Percentiles rank a stretch among this genome's conserved stretches.
phyloP scores from a whole-genome alignment of 179 eudicot genomes.

The Spergularia azorica region DNA sequence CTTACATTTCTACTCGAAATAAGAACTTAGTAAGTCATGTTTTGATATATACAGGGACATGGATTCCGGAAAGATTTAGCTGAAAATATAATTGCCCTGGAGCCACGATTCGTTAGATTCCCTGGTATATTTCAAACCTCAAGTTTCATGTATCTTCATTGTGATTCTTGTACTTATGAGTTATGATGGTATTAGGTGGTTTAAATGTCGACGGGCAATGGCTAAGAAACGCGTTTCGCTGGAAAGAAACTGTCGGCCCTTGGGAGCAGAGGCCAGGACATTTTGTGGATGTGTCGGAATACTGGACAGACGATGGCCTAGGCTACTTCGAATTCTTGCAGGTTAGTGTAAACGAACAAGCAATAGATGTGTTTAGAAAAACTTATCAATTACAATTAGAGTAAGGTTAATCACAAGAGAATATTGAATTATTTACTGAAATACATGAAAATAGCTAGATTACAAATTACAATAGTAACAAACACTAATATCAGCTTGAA shows the following conservation, averaged over 20 bases:
- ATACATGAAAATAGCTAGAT: no score
- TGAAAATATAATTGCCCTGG: slow-evolving; percentile 51
- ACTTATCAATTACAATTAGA: not conserved
- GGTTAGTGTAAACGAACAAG: slow-evolving; percentile 33
- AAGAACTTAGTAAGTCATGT: not conserved
- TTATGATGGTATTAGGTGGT: slow-evolving; percentile 30
- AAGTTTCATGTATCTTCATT: not conserved
- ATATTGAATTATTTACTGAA: not conserved
- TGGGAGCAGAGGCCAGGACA: slow-evolving; percentile 81
- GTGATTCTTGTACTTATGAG: not conserved
- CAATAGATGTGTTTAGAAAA: not conserved
- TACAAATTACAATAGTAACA: no score
- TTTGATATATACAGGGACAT: slow-evolving; percentile 47
- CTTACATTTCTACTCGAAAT: no score
- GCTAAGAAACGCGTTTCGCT: slow-evolving; percentile 63
- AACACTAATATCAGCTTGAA: no score
- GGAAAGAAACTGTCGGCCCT: slow-evolving; percentile 67
- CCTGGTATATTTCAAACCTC: slow-evolving; percentile 43
- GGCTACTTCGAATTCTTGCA: slow-evolving; percentile 73
- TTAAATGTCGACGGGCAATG: slow-evolving; percentile 70
- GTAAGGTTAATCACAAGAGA: not conserved
- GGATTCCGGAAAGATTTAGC: slow-evolving; percentile 65
- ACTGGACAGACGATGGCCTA: slow-evolving; percentile 83
- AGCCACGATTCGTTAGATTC: slow-evolving; percentile 68
- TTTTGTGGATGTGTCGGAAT: slow-evolving; percentile 67